A percentile compares a stretch with the other conserved stretches of the same genome.
phyloP scores from a whole-genome alignment of 768 basidiomycete species.

The Podaxis sp. region DNA sequence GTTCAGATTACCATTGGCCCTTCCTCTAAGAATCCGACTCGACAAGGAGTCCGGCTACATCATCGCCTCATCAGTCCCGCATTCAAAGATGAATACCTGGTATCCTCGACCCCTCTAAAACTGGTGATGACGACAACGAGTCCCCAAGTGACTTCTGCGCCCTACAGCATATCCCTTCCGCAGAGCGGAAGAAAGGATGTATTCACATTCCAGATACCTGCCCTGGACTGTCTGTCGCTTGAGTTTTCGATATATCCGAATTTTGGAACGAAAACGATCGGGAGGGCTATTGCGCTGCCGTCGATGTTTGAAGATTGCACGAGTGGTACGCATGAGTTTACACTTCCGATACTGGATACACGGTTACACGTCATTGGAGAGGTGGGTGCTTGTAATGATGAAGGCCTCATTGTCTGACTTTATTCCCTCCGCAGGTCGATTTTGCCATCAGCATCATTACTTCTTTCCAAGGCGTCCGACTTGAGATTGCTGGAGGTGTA shows the following conservation, averaged over 20 bases:
- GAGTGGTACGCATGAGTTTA: conserved; percentile 49
- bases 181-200: conserved; percentile 68
- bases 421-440: conserved; percentile 56
- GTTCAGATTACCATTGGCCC: conserved; percentile 86
- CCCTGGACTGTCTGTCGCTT: conserved; percentile 69
- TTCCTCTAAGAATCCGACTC: conserved; percentile 40
- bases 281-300: conserved; percentile 85
- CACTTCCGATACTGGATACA: conserved; percentile 86
- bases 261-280: conserved; percentile 96
- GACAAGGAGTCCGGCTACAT: conserved; percentile 62
- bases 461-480: conserved; percentile 88
- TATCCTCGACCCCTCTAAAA: conserved; percentile 84
- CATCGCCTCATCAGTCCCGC: conserved; percentile 73
- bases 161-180: conserved; percentile 88
- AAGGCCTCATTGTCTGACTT: neutral
- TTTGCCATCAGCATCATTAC: conserved; percentile 87
- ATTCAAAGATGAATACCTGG: conserved; percentile 63
- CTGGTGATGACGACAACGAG: conserved; percentile 87
- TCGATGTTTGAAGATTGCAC: conserved; percentile 62
- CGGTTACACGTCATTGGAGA: conserved; percentile 94
- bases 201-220: conserved; percentile 85
- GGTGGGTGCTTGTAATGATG: conserved; percentile 39
- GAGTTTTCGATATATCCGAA: conserved; percentile 97
- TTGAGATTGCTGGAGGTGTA: conserved; percentile 91
- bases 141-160: conserved; percentile 80